Evolutionary conservation across 169 alveolate genomes (phyloP).

Genomic region (Blepharisma undulans): DNA sequence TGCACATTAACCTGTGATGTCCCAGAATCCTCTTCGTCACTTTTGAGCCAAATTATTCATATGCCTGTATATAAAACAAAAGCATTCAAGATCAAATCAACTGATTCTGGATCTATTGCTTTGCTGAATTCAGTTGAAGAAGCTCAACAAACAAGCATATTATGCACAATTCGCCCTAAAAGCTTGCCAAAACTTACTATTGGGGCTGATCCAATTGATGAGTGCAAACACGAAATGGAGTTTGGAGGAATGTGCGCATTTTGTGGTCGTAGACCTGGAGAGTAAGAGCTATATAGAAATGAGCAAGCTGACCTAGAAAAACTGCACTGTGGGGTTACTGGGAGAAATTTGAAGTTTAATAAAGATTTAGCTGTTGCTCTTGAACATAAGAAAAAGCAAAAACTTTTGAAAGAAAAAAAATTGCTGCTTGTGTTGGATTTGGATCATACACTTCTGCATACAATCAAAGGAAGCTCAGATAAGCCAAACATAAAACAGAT

Average conservation of each 20-base stretch:
- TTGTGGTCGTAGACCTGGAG: background rate
- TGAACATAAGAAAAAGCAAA: background rate
- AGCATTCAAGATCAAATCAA: background rate
- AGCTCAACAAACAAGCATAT: background rate
- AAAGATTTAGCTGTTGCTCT: background rate
- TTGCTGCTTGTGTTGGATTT: constrained; percentile 14
- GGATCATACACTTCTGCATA: constrained; percentile 15
- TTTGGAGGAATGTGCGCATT: background rate
- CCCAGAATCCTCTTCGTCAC: background rate
- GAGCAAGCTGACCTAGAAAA: background rate
- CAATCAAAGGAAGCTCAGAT: background rate
- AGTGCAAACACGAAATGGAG: background rate
- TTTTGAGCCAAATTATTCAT: background rate
- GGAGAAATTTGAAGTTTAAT: background rate
- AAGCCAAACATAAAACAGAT: background rate
- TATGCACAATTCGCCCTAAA: background rate
- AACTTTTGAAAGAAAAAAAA: constrained; percentile 8
- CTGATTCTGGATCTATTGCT: background rate
- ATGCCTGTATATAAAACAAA: background rate
- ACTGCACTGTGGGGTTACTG: constrained; percentile 20
- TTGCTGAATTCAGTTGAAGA: background rate
- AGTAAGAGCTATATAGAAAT: background rate
- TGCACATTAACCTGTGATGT: background rate
- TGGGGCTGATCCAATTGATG: background rate
- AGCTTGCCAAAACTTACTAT: background rate